phyloP scores from a whole-genome alignment of 2,329 filamentous ascomycete species.

The Monilinia laxa region DNA sequence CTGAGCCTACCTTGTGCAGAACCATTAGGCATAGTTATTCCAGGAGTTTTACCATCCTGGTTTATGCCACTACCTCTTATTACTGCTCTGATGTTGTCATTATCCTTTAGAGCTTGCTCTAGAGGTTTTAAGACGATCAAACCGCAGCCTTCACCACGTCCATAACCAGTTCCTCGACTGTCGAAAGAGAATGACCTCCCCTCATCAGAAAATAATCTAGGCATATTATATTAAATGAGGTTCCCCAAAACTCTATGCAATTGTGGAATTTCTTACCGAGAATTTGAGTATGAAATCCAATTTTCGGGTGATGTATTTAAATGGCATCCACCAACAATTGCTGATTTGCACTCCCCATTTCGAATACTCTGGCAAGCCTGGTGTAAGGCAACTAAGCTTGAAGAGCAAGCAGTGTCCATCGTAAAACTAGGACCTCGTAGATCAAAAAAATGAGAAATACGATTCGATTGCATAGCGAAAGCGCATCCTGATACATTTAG shows the following conservation, averaged over 20 bases:
- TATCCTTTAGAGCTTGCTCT: slow-evolving; percentile 55
- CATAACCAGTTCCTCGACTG: slow-evolving; percentile 60
- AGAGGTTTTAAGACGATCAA: slow-evolving; percentile 59
- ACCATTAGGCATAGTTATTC: slow-evolving; percentile 54
- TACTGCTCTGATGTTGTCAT: slow-evolving; percentile 54
- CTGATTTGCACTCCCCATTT: slow-evolving; percentile 41
- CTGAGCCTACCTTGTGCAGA: slow-evolving; percentile 42
- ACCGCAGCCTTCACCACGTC: slow-evolving; percentile 60
- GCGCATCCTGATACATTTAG: slow-evolving; percentile 31
- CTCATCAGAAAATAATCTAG: slow-evolving; percentile 40
- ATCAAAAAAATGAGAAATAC: slow-evolving; percentile 46
- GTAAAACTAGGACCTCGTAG: slow-evolving; percentile 45
- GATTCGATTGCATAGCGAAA: slow-evolving; percentile 46
- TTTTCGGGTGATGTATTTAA: slow-evolving; percentile 29
- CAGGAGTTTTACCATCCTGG: slow-evolving; percentile 57
- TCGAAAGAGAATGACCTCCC: slow-evolving; percentile 52
- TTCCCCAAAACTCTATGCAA: neutral
- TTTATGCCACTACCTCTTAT: slow-evolving; percentile 45
- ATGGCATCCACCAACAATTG: slow-evolving; percentile 37
- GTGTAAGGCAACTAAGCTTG: slow-evolving; percentile 46
- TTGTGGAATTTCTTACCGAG: slow-evolving; percentile 28
- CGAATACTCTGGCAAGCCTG: slow-evolving; percentile 46
- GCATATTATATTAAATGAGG: slow-evolving; percentile 49
- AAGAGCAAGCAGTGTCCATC: slow-evolving; percentile 50
- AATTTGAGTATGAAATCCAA: slow-evolving; percentile 37